Evolutionary conservation across 805 yeast genomes (phyloP), one percentile per base, ranked within the genome.

Genomic region (Lipomyces sp.): DNA sequence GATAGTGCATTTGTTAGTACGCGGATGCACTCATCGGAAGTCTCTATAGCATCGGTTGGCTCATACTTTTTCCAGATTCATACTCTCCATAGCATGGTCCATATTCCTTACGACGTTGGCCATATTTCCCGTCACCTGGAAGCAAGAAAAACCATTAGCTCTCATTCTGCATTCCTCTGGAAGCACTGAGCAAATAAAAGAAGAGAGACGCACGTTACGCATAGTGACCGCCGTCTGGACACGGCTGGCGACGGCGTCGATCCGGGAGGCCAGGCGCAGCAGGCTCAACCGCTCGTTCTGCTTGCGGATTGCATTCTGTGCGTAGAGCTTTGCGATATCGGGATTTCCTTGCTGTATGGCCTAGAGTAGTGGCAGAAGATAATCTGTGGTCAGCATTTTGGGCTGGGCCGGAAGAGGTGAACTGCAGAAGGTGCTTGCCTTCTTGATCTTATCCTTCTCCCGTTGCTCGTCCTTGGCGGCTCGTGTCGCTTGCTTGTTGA

Each of bases 191-290:
- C n/a, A n/a, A n/a, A n/a, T n/a, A n/a, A n/a, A n/a, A n/a, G n/a
- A n/a, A n/a, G n/a, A 2, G 10, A 4, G 14, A 40, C 58, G 18
- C 42, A 59, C 64, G 14, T 43, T 35, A 59, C 96, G 78, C 99
- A 93, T 93, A 0, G 98, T 91, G 5, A 93, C 97, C 0, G 98
- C 98, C 0, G 99, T 93, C 63, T 91, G 97, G 2, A 93, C 95
- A 52, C 98, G 72, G 3, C 95, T 84, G 0, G 98, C 95, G 22
- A 93, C 98, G 0, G 98, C 91, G 69, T 93, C 99, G 19, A 93
- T 86, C 51, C 97, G 72, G 0, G 96, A 86, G 0, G 96, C 84
- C 51, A 93, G 73, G 59, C 91, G 76, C 46, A 93, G 71, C 47
- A 93, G 70, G 64, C 85, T 91, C 46, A 91, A 74, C 56, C 91